Base-by-base conservation (phyloP, 1,284 basidiomycete species). In the Sporisorium graminicola region DNA sequence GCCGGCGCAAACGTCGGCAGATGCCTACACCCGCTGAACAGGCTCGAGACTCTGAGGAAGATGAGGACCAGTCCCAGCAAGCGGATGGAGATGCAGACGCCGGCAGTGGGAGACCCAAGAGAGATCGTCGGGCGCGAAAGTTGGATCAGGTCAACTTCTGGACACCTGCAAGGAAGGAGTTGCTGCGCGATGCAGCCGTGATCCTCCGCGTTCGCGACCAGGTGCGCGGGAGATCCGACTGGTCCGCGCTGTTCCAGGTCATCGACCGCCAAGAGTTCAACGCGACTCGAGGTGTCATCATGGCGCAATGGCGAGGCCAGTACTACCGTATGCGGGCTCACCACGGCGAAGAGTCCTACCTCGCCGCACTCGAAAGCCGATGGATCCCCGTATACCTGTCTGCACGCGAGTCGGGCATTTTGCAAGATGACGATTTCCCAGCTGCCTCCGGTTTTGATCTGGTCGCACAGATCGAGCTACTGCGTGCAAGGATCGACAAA, bases 101-200 rank as follows among this genome's bases (percentile, higher is more conserved):
- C 14, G 54, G 40, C n/a, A 46, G 12, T 7, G 51, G 16, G 1
- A 35, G 8, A 27, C 18, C 16, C 5, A 65, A 53, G 50, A 37
- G 65, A 24, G 70, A 73, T 26, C 69, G 69, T 8, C 42, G 63
- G 47, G 37, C 27, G 55, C 59, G 69, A 7, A 58, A 62, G 22
- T 7, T 52, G 29, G 69, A 72, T 33, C 52, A 55, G 3, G 49
- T 33, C 35, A 44, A 61, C 43, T 74, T 68, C 46, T 96, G 94
- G 94, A 93, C 89, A 59, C 86, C 89, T 53, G 92, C 94, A 54
- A 94, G 91, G 70, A 94, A 96, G 73, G 95, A 96, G 70, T 89
- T 95, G 31, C 90, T 92, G 43, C 89, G 92, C 58, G 95, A 98
- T 82, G 91, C 91, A 1, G 91, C 90, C 47, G 92, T 90, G 2